Evolutionary conservation across 2,329 filamentous ascomycete genomes (phyloP), one percentile per base, ranked within the genome.

Genomic region (Didymella arachidicola): DNA sequence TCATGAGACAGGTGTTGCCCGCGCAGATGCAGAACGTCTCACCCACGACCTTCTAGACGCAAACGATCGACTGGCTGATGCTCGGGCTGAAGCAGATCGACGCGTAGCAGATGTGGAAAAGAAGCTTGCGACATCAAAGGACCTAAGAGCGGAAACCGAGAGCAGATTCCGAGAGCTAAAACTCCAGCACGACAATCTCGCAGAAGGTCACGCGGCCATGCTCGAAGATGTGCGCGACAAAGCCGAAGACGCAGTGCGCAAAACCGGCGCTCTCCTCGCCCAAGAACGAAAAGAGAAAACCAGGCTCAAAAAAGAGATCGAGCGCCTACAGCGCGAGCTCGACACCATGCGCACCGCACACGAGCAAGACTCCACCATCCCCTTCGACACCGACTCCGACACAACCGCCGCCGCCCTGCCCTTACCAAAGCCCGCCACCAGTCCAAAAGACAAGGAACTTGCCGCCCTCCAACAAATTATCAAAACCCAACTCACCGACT

Each of bases 221-320:
- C 46, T 73, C 26, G 67, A 72, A 48, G 66, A 72, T 26, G 64
- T 75, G 12, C 73, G 72, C 19, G 65, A 69, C 10, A 77, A 71
- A 34, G 74, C 74, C 5, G 74, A 76, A 54, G 73, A 77, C 43
- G 73, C 71, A 3, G 67, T 77, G 2, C 66, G 71, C 48, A 76
- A 75, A 59, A 68, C 70, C 4, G 69, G 70, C 36, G 61, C 65
- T 10, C 59, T 77, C 6, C 65, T 77, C 4, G 65, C 74, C 25
- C 68, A 71, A n/a, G 73, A 77, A 53, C 65, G 73, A 26, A 69
- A 54, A 34, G 73, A 76, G 46, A 76, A 73, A 62, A 65, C 64
- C 32, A 64, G 68, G 26, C 42, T 71, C 16, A 45, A 57, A 1
- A 73, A 70, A 39, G 69, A 76, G 2, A 58, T 75, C 3, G 72